Evolutionary conservation across 805 yeast species (phyloP), one percentile per base, ranked within the genome.

Genomic region (Metschnikowia lochheadii): DNA sequence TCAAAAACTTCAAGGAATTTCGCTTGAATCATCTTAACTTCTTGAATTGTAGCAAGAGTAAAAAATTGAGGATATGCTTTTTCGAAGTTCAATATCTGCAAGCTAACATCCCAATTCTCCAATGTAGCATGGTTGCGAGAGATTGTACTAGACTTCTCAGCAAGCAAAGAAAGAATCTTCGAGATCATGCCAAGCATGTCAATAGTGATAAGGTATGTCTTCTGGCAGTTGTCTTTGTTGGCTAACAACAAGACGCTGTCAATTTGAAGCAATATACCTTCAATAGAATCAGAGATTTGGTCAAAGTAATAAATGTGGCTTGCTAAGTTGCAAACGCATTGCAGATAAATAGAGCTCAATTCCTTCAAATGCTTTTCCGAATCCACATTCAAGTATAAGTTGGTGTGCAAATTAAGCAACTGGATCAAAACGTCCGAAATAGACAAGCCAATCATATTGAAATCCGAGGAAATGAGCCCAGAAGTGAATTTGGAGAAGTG

Each of bases 371-470:
- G 63, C 1, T 58, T 61, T 40, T 49, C 37, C 37, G 45, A 34
- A 23, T 68, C 58, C 14, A 48, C 51, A 17, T 54, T 40, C 44
- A 70, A 58, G 39, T 63, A 58, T 41, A 73, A 61, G 39, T 56
- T 55, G 13, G 73, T 61, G 58, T 85, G 87, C 43, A 81, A 71
- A 10, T 67, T 63, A 40, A 86, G 65, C 6, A 87, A 62, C 49
- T 78, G 81, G 53, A 83, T 81, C 63, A 87, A 75, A 36, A 87
- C 78, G 63, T 91, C 98, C 36, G 89, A 75, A 5, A 90, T 87
- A 10, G 96, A 86, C 41, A 94, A 71, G 0, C 97, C 97, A 54
- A 90, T 85, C 77, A 92, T 81, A 63, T 86, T 89, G 39, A 89
- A 89, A 37, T 84, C 83, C 0, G 94, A 84, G 1, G 85, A 76